Evolutionary conservation across 2,329 filamentous ascomycete genomes (phyloP), one percentile per base, ranked within the genome.

Genomic region (Talaromyces funiculosus): DNA sequence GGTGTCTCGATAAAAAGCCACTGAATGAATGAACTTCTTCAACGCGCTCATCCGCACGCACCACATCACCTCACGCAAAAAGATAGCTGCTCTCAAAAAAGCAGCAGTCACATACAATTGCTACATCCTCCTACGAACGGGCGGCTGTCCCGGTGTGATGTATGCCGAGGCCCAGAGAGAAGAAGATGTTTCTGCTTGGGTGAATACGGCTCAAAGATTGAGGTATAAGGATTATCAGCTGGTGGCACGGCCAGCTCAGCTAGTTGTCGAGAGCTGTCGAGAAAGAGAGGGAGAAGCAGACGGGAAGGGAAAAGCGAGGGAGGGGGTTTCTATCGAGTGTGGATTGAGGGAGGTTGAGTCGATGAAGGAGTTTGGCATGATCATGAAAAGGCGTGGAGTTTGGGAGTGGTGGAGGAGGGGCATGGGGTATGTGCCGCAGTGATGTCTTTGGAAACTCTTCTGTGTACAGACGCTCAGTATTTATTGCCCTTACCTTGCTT

Each of bases 61-160:
- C 67, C 89, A 92, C 72, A 91, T 92, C 69, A 92, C 88, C 3
- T 91, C 87, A 0, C 86, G 88, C 64, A 91, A 90, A 71, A 92
- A 92, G 69, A 81, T 87, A 47, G 76, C 80, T 26, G 79, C 80
- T 60, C 80, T 92, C 22, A 87, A 88, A 71, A 85, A 86, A 2
- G 82, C 84, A 3, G 85, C 87, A 6, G 79, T 83, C 33, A 78
- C 82, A 51, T 78, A 83, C 65, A 76, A 85, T 60, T 82, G 86
- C 55, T 87, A 83, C 64, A 84, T 88, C 1, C 76, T 92, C 3
- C 77, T 90, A 1, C 83, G 88, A 26, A 86, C 82, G 63, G 88
- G 89, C 10, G 84, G 86, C 1, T 82, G 82, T 24, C 89, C 89
- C 0, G 89, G 89, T 1, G 86, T 92, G 65, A 92, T 92, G 89